Conservation (phyloP, 75 land plant species). For the Selaginella tamariscina region DNA sequence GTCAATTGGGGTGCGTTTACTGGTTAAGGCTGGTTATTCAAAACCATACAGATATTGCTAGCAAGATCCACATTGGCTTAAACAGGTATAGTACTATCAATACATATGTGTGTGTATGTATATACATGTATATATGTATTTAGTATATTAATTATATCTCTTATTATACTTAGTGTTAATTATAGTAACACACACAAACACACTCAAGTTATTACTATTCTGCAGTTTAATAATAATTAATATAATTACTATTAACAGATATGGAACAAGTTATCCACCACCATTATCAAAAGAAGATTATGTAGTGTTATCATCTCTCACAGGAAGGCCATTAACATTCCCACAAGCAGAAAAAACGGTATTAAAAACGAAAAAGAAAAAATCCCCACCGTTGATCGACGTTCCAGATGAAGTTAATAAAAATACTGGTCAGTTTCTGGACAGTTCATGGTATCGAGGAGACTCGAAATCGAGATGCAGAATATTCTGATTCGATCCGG, state of each 20-base stretch:
- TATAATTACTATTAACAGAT: too few relatives aligned
- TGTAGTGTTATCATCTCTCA: background rate
- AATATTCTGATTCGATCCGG: background rate
- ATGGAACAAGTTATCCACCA: background rate
- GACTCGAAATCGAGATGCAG: conserved; percentile 3
- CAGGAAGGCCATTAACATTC: background rate
- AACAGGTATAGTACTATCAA: too few relatives aligned
- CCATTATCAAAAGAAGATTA: background rate
- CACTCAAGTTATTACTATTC: too few relatives aligned
- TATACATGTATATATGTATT: too few relatives aligned
- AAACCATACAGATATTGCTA: background rate
- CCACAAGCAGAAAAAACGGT: background rate
- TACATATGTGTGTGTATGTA: too few relatives aligned
- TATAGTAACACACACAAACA: too few relatives aligned
- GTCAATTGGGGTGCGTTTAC: background rate
- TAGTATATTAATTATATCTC: too few relatives aligned
- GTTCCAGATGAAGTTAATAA: conserved; percentile 1
- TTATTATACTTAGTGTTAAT: too few relatives aligned
- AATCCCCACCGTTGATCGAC: background rate
- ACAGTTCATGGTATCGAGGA: conserved; percentile 1
- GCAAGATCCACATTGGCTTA: background rate
- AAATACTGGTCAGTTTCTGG: conserved; percentile 11
- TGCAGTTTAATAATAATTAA: too few relatives aligned
- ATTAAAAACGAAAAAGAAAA: background rate
- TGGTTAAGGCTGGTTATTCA: background rate